These are phyloP conservation scores for Rosa persica DNA, from an alignment of 306 rosid genomes.

Conservation along the genomic window DNA sequence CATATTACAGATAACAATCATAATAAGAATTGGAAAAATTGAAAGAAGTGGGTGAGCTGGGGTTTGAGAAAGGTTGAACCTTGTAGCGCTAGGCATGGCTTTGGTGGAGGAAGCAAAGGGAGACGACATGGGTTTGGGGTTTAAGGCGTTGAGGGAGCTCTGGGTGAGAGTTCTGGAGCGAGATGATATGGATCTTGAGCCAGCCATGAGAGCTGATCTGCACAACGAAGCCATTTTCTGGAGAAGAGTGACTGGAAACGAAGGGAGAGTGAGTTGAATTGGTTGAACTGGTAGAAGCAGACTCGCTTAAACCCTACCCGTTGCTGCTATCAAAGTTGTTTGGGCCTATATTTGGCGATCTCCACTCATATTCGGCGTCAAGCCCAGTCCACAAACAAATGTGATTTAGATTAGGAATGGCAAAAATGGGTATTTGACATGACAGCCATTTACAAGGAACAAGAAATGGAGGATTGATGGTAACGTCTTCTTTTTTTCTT, in stretches of 20 bases:
- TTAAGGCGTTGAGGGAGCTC: slow-evolving; percentile 40
- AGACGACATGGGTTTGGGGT: slow-evolving; percentile 29
- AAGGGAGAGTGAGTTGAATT: neutral
- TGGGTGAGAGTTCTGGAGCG: slow-evolving; percentile 45
- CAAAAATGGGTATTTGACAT: no score
- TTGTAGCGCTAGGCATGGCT: slow-evolving; percentile 42
- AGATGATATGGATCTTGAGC: slow-evolving; percentile 48
- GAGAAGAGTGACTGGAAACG: neutral
- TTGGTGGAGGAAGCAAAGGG: slow-evolving; percentile 44
- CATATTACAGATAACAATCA: neutral
- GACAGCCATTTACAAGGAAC: no score
- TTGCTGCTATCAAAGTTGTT: neutral
- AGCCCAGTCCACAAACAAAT: no score
- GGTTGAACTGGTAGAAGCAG: neutral
- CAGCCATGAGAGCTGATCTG: slow-evolving; percentile 60
- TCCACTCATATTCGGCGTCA: no score
- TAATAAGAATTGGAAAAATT: neutral
- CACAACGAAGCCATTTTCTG: slow-evolving; percentile 57
- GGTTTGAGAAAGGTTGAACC: slow-evolving; percentile 40
- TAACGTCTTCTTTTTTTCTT: no score
- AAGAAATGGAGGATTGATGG: no score
- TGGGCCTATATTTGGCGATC: neutral
- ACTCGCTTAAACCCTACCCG: slow-evolving; percentile 12
- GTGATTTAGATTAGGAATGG: no score
- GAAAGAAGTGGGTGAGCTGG: neutral